phyloP scores from a whole-genome alignment of 257 asterid genomes.

The Plantago major region DNA sequence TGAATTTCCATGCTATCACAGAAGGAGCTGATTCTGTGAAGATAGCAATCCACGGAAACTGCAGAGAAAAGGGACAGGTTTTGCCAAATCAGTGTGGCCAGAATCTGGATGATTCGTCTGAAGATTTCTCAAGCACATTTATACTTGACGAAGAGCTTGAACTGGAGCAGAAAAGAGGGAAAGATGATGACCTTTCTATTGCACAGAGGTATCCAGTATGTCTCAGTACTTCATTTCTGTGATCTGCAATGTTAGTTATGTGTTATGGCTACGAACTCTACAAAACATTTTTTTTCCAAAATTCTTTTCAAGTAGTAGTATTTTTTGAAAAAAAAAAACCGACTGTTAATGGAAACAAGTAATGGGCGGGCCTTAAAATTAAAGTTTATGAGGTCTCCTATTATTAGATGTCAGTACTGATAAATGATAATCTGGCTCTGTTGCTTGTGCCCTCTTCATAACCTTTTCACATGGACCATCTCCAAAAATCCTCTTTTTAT shows the following conservation, averaged over 20 bases:
- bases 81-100: conserved; percentile 27
- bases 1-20: conserved; percentile 21
- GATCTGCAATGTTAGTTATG: conserved; percentile 10
- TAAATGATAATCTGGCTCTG: too few relatives aligned
- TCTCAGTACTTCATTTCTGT: conserved; percentile 18
- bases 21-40: conserved; percentile 27
- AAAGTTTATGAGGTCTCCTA: too few relatives aligned
- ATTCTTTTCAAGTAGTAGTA: too few relatives aligned
- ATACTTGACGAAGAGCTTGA: conserved; percentile 89
- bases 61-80: conserved; percentile 17
- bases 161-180: conserved; percentile 41
- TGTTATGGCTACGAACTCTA: not conserved
- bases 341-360: too few relatives aligned
- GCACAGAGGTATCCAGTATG: conserved; percentile 44
- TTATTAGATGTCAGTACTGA: too few relatives aligned
- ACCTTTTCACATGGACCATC: too few relatives aligned
- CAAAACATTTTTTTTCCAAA: too few relatives aligned
- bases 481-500: not conserved
- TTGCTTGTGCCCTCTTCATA: too few relatives aligned
- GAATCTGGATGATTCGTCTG: conserved; percentile 42
- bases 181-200: conserved; percentile 27
- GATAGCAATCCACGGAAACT: conserved; percentile 21
- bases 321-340: too few relatives aligned
- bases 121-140: conserved; percentile 66
- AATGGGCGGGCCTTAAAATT: too few relatives aligned